Evolutionary conservation across 805 yeast species (phyloP).

Genomic region (Wickerhamiella sergipiensis): DNA sequence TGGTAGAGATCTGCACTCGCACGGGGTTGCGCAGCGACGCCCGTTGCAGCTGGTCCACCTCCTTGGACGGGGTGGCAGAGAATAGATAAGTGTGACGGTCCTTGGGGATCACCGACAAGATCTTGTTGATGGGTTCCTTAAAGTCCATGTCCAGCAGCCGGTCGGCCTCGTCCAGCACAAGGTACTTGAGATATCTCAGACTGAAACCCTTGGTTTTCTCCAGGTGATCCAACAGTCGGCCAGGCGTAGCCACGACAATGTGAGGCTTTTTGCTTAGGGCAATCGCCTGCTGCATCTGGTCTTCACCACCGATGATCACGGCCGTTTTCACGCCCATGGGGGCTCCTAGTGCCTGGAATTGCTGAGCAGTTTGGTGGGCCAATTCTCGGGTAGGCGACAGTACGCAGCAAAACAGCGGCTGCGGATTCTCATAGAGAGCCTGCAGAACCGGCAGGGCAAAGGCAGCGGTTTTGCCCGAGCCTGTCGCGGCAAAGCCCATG

Average conservation of each 20-base stretch:
- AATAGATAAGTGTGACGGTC: constrained; percentile 70
- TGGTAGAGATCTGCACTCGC: constrained; percentile 75
- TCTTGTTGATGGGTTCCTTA: constrained; percentile 84
- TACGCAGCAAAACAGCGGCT: constrained; percentile 79
- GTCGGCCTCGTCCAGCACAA: constrained; percentile 97
- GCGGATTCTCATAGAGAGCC: constrained; percentile 76
- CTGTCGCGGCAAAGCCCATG: constrained; percentile 94
- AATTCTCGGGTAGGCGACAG: constrained; percentile 59
- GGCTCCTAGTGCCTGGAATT: constrained; percentile 86
- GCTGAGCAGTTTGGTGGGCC: constrained; percentile 60
- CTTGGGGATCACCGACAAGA: constrained; percentile 69
- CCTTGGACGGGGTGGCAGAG: constrained; percentile 95
- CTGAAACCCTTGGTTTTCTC: constrained; percentile 86
- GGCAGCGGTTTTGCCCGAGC: constrained; percentile 97
- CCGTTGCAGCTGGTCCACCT: constrained; percentile 86
- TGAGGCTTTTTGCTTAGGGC: constrained; percentile 92
- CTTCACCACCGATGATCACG: constrained; percentile 96
- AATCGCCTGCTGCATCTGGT: constrained; percentile 93
- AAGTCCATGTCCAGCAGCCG: constrained; percentile 90
- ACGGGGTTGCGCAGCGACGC: constrained; percentile 86
- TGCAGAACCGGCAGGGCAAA: constrained; percentile 93
- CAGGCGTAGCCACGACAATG: constrained; percentile 90
- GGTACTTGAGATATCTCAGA: constrained; percentile 57
- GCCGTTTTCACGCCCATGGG: constrained; percentile 84
- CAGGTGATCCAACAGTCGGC: constrained; percentile 76